phyloP scores from a whole-genome alignment of 148 eudicot genomes.

The Rheum nobile region DNA sequence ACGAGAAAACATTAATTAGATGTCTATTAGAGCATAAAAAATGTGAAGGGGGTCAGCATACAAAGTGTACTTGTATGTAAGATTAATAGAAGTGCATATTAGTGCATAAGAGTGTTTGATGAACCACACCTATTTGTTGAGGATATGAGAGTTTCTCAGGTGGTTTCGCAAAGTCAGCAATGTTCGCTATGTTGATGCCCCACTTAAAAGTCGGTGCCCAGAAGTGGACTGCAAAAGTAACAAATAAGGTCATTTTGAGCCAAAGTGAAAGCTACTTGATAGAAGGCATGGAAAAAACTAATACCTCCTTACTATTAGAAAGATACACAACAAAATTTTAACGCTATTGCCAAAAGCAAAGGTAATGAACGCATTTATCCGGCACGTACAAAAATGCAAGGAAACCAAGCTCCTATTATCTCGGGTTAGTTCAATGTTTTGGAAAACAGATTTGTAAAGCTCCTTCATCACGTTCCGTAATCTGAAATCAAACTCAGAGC shows the following conservation, averaged over 20 bases:
- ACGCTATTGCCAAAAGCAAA: background rate
- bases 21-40: background rate
- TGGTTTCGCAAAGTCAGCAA: constrained; percentile 73
- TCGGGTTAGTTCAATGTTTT: too few relatives aligned
- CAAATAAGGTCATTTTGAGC: background rate
- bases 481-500: constrained; percentile 19
- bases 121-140: constrained; percentile 61
- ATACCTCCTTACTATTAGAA: background rate
- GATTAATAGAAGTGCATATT: background rate
- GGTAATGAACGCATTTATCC: background rate
- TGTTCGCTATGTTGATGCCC: constrained; percentile 94
- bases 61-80: background rate
- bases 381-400: background rate
- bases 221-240: constrained; percentile 66
- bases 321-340: background rate
- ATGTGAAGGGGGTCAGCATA: too few relatives aligned
- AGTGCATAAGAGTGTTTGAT: background rate
- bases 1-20: background rate
- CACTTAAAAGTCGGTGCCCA: constrained; percentile 99
- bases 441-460: too few relatives aligned
- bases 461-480: constrained; percentile 85
- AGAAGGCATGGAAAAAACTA: background rate
- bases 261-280: background rate
- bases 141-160: constrained; percentile 88
- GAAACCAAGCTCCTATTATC: too few relatives aligned